These are phyloP conservation scores for Athelia psychrophila DNA, from an alignment of 1,284 basidiomycete species.

Conservation along the genomic window DNA sequence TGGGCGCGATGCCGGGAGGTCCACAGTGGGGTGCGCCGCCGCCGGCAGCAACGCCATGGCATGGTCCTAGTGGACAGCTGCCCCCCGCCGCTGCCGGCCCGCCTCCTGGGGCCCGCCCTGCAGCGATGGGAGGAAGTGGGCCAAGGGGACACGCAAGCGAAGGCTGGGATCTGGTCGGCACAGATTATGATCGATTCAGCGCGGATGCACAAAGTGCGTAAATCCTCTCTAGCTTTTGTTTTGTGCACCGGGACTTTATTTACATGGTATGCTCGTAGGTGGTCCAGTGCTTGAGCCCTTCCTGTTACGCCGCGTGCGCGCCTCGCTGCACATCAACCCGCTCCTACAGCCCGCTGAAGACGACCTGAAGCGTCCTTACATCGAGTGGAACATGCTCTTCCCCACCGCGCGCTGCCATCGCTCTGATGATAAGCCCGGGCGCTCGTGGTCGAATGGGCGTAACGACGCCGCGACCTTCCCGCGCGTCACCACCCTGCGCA, in stretches of 20 bases:
- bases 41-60: not conserved
- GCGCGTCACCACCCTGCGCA: constrained; percentile 49
- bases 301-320: constrained; percentile 45
- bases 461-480: constrained; percentile 74
- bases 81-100: not conserved
- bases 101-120: not conserved
- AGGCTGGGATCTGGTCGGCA: not conserved
- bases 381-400: constrained; percentile 78
- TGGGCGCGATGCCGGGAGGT: not conserved
- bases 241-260: not conserved
- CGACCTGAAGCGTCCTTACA: constrained; percentile 39
- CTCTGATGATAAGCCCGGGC: constrained; percentile 47
- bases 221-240: not conserved
- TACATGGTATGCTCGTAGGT: constrained; percentile 38
- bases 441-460: constrained; percentile 70
- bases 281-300: constrained; percentile 70
- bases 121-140: not conserved
- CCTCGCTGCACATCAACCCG: constrained; percentile 54
- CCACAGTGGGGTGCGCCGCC: not conserved
- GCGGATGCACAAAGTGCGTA: not conserved
- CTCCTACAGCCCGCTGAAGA: constrained; percentile 52
- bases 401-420: constrained; percentile 56
- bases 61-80: not conserved
- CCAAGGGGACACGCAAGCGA: not conserved
- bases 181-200: not conserved